Conservation (phyloP, 2,329 filamentous ascomycete genomes). For the Colletotrichum scovillei region DNA sequence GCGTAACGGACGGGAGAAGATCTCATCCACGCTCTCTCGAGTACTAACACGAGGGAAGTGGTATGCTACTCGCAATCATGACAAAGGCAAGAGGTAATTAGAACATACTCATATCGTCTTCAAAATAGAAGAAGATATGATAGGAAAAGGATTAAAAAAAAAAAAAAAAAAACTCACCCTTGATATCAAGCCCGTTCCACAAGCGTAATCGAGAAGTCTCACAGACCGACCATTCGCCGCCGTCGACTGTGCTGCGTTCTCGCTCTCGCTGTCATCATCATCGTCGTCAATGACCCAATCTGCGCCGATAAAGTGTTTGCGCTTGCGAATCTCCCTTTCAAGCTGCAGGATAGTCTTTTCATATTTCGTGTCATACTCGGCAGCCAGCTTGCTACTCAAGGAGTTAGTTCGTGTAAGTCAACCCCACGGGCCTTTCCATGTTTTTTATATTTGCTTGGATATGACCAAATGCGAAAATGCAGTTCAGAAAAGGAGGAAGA, state of each 20-base stretch:
- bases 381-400: constrained; percentile 60
- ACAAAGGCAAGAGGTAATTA: background rate
- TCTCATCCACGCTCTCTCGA: too few species aligned
- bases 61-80: background rate
- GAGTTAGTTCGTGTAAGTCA: background rate
- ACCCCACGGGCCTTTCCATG: background rate
- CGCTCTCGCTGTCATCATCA: constrained; percentile 34
- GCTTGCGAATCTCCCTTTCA: constrained; percentile 62
- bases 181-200: constrained; percentile 76
- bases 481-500: background rate
- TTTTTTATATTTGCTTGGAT: background rate
- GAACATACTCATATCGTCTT: background rate
- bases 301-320: constrained; percentile 71
- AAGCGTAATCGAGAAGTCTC: constrained; percentile 79
- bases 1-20: background rate
- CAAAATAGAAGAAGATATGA: too few species aligned
- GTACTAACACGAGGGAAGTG: background rate
- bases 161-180: constrained; percentile 56
- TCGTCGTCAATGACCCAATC: constrained; percentile 59
- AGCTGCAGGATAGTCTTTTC: constrained; percentile 64
- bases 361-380: constrained; percentile 68
- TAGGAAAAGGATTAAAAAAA: too few species aligned
- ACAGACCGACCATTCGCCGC: constrained; percentile 43
- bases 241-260: background rate
- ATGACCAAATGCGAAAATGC: background rate